Conservation (phyloP, 148 eudicot genomes). For the Camellia sinensis region DNA sequence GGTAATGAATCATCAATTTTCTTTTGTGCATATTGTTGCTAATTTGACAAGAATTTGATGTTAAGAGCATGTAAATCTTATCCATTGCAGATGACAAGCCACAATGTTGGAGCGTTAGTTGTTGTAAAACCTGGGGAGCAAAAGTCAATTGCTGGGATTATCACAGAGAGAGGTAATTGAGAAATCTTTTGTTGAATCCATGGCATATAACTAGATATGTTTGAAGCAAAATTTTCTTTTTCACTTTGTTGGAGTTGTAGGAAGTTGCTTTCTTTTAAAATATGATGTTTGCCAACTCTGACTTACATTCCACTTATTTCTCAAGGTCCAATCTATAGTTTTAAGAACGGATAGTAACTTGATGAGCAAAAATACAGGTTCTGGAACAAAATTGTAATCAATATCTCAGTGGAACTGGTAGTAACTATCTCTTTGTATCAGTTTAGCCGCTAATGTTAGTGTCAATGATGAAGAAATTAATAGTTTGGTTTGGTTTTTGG, state of each 20-base stretch:
- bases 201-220: background rate
- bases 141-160: conserved; percentile 84
- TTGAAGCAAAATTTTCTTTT: background rate
- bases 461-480: background rate
- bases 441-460: background rate
- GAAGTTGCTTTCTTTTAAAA: background rate
- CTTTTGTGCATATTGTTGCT: conserved; percentile 6
- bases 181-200: background rate
- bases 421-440: background rate
- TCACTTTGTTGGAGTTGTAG: background rate
- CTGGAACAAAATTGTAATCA: background rate
- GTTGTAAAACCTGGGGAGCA: conserved; percentile 92
- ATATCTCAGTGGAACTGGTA: no score
- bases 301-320: background rate
- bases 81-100: conserved; percentile 82
- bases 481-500: background rate
- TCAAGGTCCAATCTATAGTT: background rate
- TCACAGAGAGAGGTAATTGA: conserved; percentile 84
- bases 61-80: background rate
- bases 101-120: conserved; percentile 97
- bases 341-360: background rate
- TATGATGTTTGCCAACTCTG: background rate
- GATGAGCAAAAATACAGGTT: background rate
- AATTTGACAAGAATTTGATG: background rate
- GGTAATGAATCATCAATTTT: conserved; percentile 40